Percentiles rank a stretch among this genome's conserved stretches.
Conservation (phyloP, 2,329 filamentous ascomycete species). For the Aschersonia sp. region DNA sequence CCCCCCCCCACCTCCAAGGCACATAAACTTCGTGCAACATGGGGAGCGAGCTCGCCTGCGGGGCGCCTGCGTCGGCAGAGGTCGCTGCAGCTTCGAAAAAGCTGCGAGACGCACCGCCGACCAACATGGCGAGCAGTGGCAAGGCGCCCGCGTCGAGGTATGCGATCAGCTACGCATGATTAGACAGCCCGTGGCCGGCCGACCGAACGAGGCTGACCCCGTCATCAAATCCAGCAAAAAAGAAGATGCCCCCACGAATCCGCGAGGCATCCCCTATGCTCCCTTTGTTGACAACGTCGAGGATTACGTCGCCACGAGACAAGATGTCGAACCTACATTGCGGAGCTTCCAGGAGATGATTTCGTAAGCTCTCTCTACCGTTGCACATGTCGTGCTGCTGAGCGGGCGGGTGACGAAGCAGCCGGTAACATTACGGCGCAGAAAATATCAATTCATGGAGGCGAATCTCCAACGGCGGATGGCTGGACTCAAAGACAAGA, state of each 20-base stretch:
- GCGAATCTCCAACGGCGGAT: slow-evolving; percentile 76
- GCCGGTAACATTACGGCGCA: slow-evolving; percentile 18
- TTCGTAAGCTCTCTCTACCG: slow-evolving; percentile 42
- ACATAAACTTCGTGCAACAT: no score
- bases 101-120: not conserved
- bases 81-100: not conserved
- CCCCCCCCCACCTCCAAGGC: no score
- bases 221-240: slow-evolving; percentile 14
- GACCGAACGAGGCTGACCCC: slow-evolving; percentile 2
- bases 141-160: slow-evolving; percentile 22
- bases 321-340: slow-evolving; percentile 67
- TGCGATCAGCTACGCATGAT: no score
- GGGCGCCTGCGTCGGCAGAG: not conserved
- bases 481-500: slow-evolving; percentile 76
- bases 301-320: slow-evolving; percentile 67
- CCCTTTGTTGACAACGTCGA: slow-evolving; percentile 82
- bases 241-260: slow-evolving; percentile 51
- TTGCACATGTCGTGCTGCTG: not conserved
- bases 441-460: slow-evolving; percentile 99
- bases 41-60: no score
- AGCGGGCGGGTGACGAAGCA: no score
- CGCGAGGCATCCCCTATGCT: slow-evolving; percentile 68
- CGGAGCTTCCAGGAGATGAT: slow-evolving; percentile 89
- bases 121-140: slow-evolving; percentile 25
- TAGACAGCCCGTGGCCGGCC: not conserved